Conservation (phyloP, 2,329 filamentous ascomycete species). For the Colletotrichum cuscutae region DNA sequence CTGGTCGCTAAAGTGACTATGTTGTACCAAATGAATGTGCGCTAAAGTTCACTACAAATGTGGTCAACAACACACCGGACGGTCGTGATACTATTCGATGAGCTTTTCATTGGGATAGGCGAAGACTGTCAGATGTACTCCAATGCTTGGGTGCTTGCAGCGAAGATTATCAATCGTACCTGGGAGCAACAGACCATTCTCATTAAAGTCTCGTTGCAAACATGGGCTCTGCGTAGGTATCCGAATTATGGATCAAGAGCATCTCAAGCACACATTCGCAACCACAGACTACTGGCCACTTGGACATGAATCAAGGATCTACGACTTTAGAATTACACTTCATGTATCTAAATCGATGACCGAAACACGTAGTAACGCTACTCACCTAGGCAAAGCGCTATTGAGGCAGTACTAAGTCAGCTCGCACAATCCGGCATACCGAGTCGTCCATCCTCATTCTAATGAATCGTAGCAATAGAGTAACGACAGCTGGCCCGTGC, state of each 20-base stretch:
- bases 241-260: no score
- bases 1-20: slow-evolving; percentile 2
- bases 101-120: neutral
- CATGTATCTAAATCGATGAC: neutral
- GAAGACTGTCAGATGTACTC: no score
- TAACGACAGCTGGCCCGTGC: neutral
- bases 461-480: neutral
- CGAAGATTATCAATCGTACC: no score
- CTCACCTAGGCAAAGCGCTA: neutral
- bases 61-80: neutral
- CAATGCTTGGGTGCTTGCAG: neutral
- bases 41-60: neutral
- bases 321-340: neutral
- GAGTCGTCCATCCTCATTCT: neutral
- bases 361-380: neutral
- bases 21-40: neutral
- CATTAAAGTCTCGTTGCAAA: no score
- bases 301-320: neutral
- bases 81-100: neutral
- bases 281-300: neutral
- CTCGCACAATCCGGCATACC: neutral
- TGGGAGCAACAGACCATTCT: neutral
- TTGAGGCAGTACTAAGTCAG: neutral
- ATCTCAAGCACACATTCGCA: neutral
- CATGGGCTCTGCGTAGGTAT: neutral